A percentile compares a stretch with the other conserved stretches of the same genome.
phyloP scores from a whole-genome alignment of 306 rosid species.

The Erythrophleum fordii region DNA sequence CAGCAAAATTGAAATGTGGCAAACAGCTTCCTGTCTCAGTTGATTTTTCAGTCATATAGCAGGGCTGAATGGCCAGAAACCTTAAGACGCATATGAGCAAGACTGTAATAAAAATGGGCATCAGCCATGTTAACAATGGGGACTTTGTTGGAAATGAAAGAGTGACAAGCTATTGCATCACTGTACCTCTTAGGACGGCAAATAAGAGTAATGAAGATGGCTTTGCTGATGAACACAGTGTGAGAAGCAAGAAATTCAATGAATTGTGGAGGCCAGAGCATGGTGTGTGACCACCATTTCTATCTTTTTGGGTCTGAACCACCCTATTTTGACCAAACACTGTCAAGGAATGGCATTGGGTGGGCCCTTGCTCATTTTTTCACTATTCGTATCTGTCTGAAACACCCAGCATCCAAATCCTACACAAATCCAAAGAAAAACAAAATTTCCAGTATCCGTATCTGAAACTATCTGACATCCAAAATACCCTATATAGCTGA shows the following conservation, averaged over 20 bases:
- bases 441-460: no score
- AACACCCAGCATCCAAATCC: background rate
- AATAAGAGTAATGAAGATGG: background rate
- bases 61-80: slow-evolving; percentile 42
- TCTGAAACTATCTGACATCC: no score
- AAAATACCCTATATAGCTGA: no score
- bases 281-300: background rate
- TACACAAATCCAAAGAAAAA: no score
- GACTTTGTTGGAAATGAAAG: background rate
- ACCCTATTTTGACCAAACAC: background rate
- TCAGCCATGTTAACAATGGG: slow-evolving; percentile 38
- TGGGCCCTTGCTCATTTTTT: background rate
- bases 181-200: background rate
- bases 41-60: background rate
- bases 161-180: background rate
- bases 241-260: background rate
- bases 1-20: slow-evolving; percentile 6
- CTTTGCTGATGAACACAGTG: background rate
- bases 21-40: slow-evolving; percentile 18
- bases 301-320: background rate
- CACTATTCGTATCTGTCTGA: background rate
- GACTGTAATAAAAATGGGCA: slow-evolving; percentile 55
- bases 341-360: background rate
- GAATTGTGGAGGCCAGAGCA: background rate
- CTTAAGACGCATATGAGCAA: slow-evolving; percentile 55